Evolutionary conservation across 23 red algal species (phyloP).

Genomic region (Gracilariopsis chorda): DNA sequence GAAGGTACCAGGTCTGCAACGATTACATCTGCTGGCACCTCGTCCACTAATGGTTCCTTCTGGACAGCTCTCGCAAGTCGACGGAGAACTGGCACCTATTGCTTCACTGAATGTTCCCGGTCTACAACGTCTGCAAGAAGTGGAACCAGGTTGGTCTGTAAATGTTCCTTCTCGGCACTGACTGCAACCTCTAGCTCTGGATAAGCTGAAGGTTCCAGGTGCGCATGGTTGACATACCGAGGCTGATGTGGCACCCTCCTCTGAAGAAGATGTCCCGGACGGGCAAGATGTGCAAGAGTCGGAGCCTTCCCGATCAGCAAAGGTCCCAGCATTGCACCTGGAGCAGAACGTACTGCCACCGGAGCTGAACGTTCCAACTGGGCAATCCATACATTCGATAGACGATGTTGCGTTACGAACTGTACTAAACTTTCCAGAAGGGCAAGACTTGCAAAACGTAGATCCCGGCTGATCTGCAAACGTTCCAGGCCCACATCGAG

Average conservation of each 20-base stretch:
- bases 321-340: not conserved
- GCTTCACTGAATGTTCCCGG: conserved; percentile 19
- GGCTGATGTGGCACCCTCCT: not conserved
- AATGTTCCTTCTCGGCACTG: conserved; percentile 9
- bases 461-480: not conserved
- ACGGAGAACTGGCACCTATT: not conserved
- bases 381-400: not conserved
- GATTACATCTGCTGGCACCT: not conserved
- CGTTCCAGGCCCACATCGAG: not conserved
- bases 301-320: not conserved
- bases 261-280: not conserved
- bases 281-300: not conserved
- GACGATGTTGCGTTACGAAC: not conserved
- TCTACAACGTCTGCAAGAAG: not conserved
- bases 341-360: not conserved
- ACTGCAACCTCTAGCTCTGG: not conserved
- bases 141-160: not conserved
- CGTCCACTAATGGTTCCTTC: not conserved
- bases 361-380: not conserved
- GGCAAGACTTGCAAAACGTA: not conserved
- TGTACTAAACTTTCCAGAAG: conserved; percentile 16
- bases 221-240: not conserved
- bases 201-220: conserved; percentile 14
- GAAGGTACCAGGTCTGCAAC: not conserved
- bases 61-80: not conserved